Percentiles rank a stretch among this genome's conserved stretches.
These are phyloP conservation scores for Penicillium flavigenum DNA, from an alignment of 495 filamentous ascomycete species.

Conservation along the genomic window DNA sequence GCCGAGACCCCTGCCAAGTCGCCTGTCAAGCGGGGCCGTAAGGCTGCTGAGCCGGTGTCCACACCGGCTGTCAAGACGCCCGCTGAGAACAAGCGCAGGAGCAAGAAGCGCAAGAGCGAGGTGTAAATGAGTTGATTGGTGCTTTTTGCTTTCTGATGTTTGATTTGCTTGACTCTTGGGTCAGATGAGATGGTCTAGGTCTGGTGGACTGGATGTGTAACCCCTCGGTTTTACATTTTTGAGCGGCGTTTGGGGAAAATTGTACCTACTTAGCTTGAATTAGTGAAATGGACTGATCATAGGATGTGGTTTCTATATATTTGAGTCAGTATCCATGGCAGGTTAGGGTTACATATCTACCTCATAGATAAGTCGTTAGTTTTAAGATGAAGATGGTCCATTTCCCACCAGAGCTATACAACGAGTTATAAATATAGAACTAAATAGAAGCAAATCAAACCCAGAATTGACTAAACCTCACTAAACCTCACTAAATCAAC, in stretches of 20 bases:
- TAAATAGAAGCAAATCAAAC: background rate
- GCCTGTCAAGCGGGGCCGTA: constrained; percentile 44
- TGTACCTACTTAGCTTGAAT: background rate
- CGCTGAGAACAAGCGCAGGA: constrained; percentile 50
- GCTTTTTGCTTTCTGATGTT: constrained; percentile 10
- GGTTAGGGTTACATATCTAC: background rate
- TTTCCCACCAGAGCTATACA: background rate
- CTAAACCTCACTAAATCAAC: background rate
- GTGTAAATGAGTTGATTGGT: constrained; percentile 22
- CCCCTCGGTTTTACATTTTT: constrained; percentile 3
- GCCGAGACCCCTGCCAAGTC: constrained; percentile 34
- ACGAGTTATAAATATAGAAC: background rate
- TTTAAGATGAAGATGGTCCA: background rate
- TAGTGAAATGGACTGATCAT: constrained; percentile 5
- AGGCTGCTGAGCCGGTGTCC: constrained; percentile 43
- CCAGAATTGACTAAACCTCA: background rate
- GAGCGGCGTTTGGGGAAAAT: constrained; percentile 10
- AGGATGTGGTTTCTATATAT: background rate
- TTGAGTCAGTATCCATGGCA: background rate
- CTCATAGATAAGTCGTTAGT: background rate
- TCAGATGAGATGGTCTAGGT: constrained; percentile 4
- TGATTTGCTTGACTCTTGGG: constrained; percentile 12
- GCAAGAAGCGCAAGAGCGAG: constrained; percentile 70
- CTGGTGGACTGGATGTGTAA: constrained; percentile 8
- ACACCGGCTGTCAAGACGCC: constrained; percentile 34